These are phyloP conservation scores for Jamesozyma piceae DNA, from an alignment of 805 yeast genomes.

Conservation along the genomic window DNA sequence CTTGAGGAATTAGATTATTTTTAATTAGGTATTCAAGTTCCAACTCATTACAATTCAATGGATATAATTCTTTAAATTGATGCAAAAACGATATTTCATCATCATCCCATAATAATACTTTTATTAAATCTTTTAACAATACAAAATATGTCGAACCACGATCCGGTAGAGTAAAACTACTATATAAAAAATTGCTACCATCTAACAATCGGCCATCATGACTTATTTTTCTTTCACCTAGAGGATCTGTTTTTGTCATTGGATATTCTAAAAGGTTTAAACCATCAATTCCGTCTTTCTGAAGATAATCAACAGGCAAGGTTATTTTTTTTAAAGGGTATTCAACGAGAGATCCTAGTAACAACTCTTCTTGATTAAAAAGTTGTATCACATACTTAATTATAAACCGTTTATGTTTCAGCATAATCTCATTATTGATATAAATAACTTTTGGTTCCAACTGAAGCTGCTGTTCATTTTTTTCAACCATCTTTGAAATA, in stretches of 20 bases:
- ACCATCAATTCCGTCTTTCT: slow-evolving; percentile 6
- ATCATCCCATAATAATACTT: slow-evolving; percentile 31
- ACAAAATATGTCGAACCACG: slow-evolving; percentile 33
- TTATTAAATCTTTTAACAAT: slow-evolving; percentile 29
- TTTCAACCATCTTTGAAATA: neutral
- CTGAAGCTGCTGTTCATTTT: neutral
- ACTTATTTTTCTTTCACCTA: slow-evolving; percentile 39
- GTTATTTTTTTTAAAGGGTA: slow-evolving; percentile 15
- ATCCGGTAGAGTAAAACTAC: slow-evolving; percentile 34
- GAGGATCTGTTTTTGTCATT: slow-evolving; percentile 29
- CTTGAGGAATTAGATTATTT: slow-evolving; percentile 18
- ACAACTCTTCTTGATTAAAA: slow-evolving; percentile 10
- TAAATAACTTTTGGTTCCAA: slow-evolving; percentile 33
- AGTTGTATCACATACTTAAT: slow-evolving; percentile 18
- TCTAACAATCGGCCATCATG: slow-evolving; percentile 32
- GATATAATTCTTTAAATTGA: slow-evolving; percentile 31
- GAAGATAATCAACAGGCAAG: slow-evolving; percentile 13
- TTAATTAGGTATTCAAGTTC: slow-evolving; percentile 33
- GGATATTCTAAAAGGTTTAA: slow-evolving; percentile 9
- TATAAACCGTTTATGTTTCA: slow-evolving; percentile 17
- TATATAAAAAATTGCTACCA: slow-evolving; percentile 33
- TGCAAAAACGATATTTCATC: slow-evolving; percentile 30
- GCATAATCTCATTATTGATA: neutral
- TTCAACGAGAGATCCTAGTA: slow-evolving; percentile 16
- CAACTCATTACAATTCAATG: slow-evolving; percentile 29